Evolutionary conservation across 163 green algal species (phyloP).

Genomic region (Chlamydomonas reinhardtii): DNA sequence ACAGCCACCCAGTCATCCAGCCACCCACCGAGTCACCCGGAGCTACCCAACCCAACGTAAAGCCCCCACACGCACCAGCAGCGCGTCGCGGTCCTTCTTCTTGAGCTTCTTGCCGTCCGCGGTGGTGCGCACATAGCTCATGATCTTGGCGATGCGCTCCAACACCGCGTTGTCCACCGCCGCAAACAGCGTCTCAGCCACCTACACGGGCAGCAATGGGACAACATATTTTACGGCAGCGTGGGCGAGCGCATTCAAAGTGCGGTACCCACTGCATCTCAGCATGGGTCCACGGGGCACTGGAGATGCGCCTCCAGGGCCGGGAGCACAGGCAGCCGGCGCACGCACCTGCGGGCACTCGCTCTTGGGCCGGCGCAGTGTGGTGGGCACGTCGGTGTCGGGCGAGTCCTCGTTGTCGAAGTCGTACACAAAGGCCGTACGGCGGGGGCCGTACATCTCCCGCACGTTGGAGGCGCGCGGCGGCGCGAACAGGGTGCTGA

Average conservation of each 20-base stretch:
- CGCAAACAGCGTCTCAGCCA: slow-evolving; percentile 63
- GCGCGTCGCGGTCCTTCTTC: slow-evolving; percentile 71
- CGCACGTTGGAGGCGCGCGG: slow-evolving; percentile 48
- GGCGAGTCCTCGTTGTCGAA: slow-evolving; percentile 72
- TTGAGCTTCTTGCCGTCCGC: slow-evolving; percentile 69
- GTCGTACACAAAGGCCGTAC: slow-evolving; percentile 92
- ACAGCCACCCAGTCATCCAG: no score
- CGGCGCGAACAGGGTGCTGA: slow-evolving; percentile 48
- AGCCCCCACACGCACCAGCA: slow-evolving; percentile 45
- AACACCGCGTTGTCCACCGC: slow-evolving; percentile 77
- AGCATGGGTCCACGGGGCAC: no score
- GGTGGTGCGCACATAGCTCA: slow-evolving; percentile 83
- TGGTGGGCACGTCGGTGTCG: slow-evolving; percentile 86
- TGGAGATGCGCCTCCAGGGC: no score
- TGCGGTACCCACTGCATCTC: no score
- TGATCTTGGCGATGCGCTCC: slow-evolving; percentile 85
- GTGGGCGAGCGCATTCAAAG: no score
- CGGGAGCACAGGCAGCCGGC: no score
- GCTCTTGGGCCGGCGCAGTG: slow-evolving; percentile 85
- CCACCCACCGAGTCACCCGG: no score
- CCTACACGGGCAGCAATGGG: background rate
- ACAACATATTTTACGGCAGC: no score
- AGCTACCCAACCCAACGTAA: no score
- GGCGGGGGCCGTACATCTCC: slow-evolving; percentile 86
- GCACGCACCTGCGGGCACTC: slow-evolving; percentile 82